Conservation (phyloP, 768 basidiomycete species). For the Mycena haematopus region DNA sequence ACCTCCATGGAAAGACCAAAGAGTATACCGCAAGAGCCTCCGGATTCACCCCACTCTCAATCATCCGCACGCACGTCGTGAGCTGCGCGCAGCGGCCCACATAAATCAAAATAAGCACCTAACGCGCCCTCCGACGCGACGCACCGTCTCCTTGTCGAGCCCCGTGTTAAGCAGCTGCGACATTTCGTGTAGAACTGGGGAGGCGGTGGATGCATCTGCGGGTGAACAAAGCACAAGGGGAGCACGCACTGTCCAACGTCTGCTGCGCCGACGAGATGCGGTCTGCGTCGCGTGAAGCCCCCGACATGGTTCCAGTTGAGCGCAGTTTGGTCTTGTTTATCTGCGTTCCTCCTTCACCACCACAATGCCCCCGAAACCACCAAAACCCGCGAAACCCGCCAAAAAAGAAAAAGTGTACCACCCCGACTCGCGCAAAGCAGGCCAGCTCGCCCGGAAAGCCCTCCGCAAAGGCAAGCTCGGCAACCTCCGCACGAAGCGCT, state of each 20-base stretch:
- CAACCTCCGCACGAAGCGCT: constrained; percentile 59
- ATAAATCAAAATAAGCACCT: too few species aligned
- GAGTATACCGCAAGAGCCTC: constrained; percentile 83
- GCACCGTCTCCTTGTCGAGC: constrained; percentile 79
- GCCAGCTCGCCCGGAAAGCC: constrained; percentile 70
- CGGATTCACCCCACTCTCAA: constrained; percentile 91
- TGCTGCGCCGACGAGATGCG: constrained; percentile 69
- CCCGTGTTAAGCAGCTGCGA: constrained; percentile 88
- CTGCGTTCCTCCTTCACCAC: neutral
- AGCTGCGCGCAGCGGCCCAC: too few species aligned
- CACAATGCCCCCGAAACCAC: constrained; percentile 49
- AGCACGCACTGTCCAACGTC: constrained; percentile 69
- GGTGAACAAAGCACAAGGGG: neutral
- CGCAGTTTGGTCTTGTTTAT: neutral
- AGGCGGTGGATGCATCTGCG: constrained; percentile 7
- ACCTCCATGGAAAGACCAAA: constrained; percentile 7
- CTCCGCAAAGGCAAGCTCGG: constrained; percentile 73
- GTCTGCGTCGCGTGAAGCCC: constrained; percentile 59
- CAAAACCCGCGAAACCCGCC: constrained; percentile 47
- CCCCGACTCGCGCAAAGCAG: constrained; percentile 84
- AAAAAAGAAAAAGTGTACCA: constrained; percentile 78
- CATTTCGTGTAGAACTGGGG: constrained; percentile 81
- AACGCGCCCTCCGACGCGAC: neutral
- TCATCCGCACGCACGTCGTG: constrained; percentile 91
- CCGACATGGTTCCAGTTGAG: neutral